phyloP scores from a whole-genome alignment of 176 grass and related monocot species.

The Bromus sterilis region DNA sequence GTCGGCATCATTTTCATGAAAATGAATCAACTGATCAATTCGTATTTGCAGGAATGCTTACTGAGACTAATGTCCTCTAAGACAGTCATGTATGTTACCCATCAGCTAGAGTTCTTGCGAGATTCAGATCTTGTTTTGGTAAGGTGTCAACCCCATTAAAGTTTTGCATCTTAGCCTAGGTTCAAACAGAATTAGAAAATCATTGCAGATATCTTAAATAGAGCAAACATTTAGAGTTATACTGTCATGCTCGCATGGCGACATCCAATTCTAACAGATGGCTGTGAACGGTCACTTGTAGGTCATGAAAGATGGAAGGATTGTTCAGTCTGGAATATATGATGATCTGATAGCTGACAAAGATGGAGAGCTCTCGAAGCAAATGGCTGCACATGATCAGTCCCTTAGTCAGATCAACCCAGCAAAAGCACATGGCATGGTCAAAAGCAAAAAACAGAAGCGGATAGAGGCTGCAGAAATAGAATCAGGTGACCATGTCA shows the following conservation, averaged over 20 bases:
- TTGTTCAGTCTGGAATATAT: constrained; percentile 81
- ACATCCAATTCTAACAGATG: background rate
- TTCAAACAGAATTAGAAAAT: background rate
- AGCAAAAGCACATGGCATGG: constrained; percentile 25
- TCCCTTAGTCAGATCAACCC: constrained; percentile 57
- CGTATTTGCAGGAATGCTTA: constrained; percentile 70
- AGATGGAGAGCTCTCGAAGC: constrained; percentile 50
- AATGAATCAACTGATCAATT: constrained; percentile 1
- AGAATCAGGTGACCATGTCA: constrained; percentile 26
- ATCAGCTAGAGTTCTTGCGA: constrained; percentile 79
- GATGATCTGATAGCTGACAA: constrained; percentile 58
- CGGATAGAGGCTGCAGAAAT: constrained; percentile 35
- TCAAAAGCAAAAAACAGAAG: constrained; percentile 31
- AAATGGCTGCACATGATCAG: constrained; percentile 68
- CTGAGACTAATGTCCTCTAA: constrained; percentile 52
- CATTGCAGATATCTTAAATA: background rate
- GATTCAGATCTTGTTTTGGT: constrained; percentile 82
- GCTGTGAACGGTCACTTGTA: constrained; percentile 11
- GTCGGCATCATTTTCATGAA: background rate
- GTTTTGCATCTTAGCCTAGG: background rate
- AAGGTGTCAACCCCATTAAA: constrained; percentile 16
- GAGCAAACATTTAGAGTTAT: background rate
- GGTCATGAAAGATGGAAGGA: constrained; percentile 80
- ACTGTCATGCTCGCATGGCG: background rate
- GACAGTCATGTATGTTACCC: constrained; percentile 82